Evolutionary conservation across 1,284 basidiomycete genomes (phyloP).

Genomic region (Ustilago lituana): DNA sequence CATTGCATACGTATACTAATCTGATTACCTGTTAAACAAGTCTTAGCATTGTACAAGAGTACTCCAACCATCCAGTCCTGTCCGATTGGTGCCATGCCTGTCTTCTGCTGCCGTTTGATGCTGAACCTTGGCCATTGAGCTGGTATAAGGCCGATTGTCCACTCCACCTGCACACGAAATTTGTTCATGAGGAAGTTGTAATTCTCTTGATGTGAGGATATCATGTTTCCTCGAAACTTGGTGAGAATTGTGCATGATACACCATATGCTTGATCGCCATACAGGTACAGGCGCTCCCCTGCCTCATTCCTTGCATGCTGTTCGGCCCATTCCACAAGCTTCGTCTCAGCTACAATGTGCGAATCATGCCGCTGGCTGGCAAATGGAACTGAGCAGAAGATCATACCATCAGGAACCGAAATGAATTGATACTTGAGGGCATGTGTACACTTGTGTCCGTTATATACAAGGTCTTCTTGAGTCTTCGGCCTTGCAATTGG

Average conservation of each 20-base stretch:
- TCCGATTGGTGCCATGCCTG: not conserved
- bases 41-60: not conserved
- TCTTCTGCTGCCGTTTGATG: no score
- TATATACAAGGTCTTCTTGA: no score
- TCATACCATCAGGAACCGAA: conserved; percentile 4
- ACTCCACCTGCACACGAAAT: conserved; percentile 1
- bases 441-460: no score
- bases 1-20: no score
- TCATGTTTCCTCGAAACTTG: no score
- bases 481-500: conserved; percentile 4
- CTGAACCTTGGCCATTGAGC: not conserved
- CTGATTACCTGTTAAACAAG: not conserved
- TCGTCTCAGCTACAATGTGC: no score
- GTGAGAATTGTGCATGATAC: no score
- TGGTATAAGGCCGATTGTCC: not conserved
- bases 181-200: conserved; percentile 2
- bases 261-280: not conserved
- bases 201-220: no score
- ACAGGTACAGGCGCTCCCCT: not conserved
- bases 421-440: conserved; percentile 13
- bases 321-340: not conserved
- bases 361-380: no score
- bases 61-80: not conserved
- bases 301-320: not conserved
- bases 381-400: conserved; percentile 1